Evolutionary conservation across 1,139 yeast genomes (phyloP).

Genomic region (Debaryomycetaceae sp.): DNA sequence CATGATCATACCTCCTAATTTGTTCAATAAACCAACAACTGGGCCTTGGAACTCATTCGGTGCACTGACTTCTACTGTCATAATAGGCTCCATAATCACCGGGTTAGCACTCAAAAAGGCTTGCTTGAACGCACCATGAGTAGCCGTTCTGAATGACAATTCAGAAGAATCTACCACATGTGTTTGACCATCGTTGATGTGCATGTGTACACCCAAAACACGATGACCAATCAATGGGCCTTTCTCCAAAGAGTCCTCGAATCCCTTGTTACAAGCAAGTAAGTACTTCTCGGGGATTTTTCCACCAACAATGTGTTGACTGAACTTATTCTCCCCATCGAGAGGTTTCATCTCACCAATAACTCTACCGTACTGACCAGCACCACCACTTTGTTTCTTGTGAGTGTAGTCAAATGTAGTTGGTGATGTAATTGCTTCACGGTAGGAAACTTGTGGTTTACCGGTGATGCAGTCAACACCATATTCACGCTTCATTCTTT

Average conservation of each 20-base stretch:
- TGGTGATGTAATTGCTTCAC: constrained; percentile 80
- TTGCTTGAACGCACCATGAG: constrained; percentile 87
- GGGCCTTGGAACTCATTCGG: constrained; percentile 96
- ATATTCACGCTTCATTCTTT: constrained; percentile 96
- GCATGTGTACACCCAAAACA: constrained; percentile 90
- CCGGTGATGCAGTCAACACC: constrained; percentile 95
- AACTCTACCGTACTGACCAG: constrained; percentile 98
- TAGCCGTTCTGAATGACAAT: constrained; percentile 90
- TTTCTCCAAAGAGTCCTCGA: constrained; percentile 90
- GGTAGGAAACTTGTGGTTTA: constrained; percentile 95
- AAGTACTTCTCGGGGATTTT: constrained; percentile 93
- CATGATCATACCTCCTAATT: constrained; percentile 85
- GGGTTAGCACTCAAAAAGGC: constrained; percentile 85
- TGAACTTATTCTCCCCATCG: constrained; percentile 68
- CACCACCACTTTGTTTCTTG: constrained; percentile 98
- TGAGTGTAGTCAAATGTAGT: constrained; percentile 91
- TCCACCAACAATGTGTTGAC: constrained; percentile 93
- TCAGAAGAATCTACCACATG: constrained; percentile 98
- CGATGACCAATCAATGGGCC: constrained; percentile 96
- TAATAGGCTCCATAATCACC: constrained; percentile 90
- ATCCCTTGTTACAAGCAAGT: constrained; percentile 93
- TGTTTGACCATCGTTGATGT: constrained; percentile 94
- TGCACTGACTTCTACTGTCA: constrained; percentile 90
- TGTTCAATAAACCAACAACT: constrained; percentile 87
- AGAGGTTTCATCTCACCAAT: constrained; percentile 77